Conservation (phyloP, 164 flowering plant species). For the Cinnamomum micranthum region DNA sequence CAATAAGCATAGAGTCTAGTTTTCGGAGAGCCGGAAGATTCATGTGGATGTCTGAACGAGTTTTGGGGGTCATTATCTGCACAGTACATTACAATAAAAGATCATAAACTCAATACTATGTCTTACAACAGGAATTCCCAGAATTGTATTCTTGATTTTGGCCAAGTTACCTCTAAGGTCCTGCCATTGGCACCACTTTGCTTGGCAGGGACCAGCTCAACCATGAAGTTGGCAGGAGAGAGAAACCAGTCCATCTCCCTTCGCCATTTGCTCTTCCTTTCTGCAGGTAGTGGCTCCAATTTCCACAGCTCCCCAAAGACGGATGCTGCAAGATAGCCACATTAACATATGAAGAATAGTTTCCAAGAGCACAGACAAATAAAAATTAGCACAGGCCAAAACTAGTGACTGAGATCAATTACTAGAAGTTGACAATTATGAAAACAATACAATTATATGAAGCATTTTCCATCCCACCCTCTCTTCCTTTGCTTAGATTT, state of each 20-base stretch:
- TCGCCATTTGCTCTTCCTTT: constrained; percentile 67
- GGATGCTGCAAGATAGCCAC: constrained; percentile 43
- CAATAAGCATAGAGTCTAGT: constrained; percentile 92
- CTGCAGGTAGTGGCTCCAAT: constrained; percentile 82
- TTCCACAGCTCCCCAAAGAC: constrained; percentile 97
- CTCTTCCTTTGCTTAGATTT: too few species aligned
- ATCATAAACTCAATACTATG: not conserved
- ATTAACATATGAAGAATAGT: not conserved
- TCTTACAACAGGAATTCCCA: not conserved
- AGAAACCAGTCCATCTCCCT: constrained; percentile 92
- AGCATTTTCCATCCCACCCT: too few species aligned
- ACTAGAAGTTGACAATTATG: too few species aligned
- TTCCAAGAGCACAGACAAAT: not conserved
- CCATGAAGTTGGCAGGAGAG: constrained; percentile 88
- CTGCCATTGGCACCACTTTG: constrained; percentile 70
- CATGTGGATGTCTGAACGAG: constrained; percentile 80
- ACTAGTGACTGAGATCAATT: too few species aligned
- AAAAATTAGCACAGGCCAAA: too few species aligned
- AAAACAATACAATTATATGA: too few species aligned
- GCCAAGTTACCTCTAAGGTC: constrained; percentile 54
- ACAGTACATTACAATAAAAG: not conserved
- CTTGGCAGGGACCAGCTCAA: constrained; percentile 91
- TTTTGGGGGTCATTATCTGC: constrained; percentile 97
- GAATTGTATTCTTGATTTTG: not conserved
- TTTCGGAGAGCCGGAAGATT: constrained; percentile 95